Evolutionary conservation across 2,329 filamentous ascomycete genomes (phyloP).

Genomic region (Amylocarpus encephaloides): DNA sequence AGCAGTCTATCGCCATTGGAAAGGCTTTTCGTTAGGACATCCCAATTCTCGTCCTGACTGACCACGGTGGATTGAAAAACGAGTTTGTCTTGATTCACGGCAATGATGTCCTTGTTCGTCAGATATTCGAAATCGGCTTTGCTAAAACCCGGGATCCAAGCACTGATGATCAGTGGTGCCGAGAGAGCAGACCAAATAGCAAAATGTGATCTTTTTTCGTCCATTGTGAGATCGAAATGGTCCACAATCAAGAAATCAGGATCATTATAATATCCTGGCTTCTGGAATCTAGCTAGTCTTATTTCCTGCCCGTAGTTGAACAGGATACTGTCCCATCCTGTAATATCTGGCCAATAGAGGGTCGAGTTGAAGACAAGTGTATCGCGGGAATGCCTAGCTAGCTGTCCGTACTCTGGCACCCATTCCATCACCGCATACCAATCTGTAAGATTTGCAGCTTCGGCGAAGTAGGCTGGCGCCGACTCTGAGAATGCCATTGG

Average conservation of each 20-base stretch:
- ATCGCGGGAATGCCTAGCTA: slow-evolving; percentile 32
- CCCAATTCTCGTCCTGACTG: slow-evolving; percentile 37
- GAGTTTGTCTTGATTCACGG: slow-evolving; percentile 25
- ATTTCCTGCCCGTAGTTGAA: slow-evolving; percentile 39
- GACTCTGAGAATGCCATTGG: slow-evolving; percentile 33
- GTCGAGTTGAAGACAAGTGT: slow-evolving; percentile 25
- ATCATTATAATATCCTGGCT: slow-evolving; percentile 34
- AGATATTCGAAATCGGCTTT: slow-evolving; percentile 33
- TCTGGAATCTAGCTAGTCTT: slow-evolving; percentile 27
- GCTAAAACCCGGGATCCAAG: slow-evolving; percentile 32
- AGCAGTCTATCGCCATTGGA: slow-evolving; percentile 42
- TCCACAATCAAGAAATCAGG: slow-evolving; percentile 28
- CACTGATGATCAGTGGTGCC: slow-evolving; percentile 27
- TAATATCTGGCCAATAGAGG: slow-evolving; percentile 23
- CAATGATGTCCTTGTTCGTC: slow-evolving; percentile 31
- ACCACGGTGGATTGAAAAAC: slow-evolving; percentile 37
- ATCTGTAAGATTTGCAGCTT: slow-evolving; percentile 35
- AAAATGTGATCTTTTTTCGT: slow-evolving; percentile 26
- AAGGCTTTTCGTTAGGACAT: slow-evolving; percentile 41
- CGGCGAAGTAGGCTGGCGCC: slow-evolving; percentile 46
- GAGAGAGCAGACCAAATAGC: slow-evolving; percentile 27
- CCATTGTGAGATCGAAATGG: slow-evolving; percentile 22
- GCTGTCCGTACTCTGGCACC: slow-evolving; percentile 33
- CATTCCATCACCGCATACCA: slow-evolving; percentile 42
- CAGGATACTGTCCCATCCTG: slow-evolving; percentile 41